A percentile compares a stretch with the other conserved stretches of the same genome.
Evolutionary conservation across 2,329 filamentous ascomycete genomes (phyloP).

Genomic region (Aaosphaeria pasadenensis): DNA sequence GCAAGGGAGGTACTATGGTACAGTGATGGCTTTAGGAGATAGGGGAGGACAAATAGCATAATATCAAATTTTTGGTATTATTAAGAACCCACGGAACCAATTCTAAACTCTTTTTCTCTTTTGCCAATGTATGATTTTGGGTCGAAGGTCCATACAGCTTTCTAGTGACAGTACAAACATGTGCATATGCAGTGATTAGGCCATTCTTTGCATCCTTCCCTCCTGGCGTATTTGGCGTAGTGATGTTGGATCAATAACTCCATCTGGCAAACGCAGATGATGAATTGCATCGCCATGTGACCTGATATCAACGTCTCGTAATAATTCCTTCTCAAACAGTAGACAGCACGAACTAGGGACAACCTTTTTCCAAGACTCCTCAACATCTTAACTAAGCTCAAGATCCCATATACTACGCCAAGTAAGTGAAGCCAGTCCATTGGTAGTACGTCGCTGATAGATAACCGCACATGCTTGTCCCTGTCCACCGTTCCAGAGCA

Average conservation of each 20-base stretch:
- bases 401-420: constrained; percentile 17
- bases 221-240: constrained; percentile 14
- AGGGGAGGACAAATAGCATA: no score
- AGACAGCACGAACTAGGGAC: constrained; percentile 12
- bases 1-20: constrained; percentile 1
- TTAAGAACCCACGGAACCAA: no score
- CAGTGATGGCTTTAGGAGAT: no score
- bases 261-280: constrained; percentile 16
- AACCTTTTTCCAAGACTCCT: constrained; percentile 16
- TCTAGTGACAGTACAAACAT: constrained; percentile 4
- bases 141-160: no score
- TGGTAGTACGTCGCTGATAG: constrained; percentile 15
- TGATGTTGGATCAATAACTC: constrained; percentile 15
- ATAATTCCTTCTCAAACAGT: constrained; percentile 15
- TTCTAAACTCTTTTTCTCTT: no score
- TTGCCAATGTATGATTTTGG: no score
- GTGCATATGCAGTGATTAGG: constrained; percentile 11
- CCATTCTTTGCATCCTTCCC: constrained; percentile 14
- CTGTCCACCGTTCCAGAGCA: constrained; percentile 18
- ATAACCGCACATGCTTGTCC: constrained; percentile 16
- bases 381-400: constrained; percentile 15
- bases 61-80: no score
- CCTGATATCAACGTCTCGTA: constrained; percentile 16
- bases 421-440: constrained; percentile 15
- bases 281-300: constrained; percentile 16